Percentiles rank a stretch among this genome's conserved stretches.
Evolutionary conservation across 2,329 filamentous ascomycete genomes (phyloP).

Genomic region (Myriosclerotinia scirpicola): DNA sequence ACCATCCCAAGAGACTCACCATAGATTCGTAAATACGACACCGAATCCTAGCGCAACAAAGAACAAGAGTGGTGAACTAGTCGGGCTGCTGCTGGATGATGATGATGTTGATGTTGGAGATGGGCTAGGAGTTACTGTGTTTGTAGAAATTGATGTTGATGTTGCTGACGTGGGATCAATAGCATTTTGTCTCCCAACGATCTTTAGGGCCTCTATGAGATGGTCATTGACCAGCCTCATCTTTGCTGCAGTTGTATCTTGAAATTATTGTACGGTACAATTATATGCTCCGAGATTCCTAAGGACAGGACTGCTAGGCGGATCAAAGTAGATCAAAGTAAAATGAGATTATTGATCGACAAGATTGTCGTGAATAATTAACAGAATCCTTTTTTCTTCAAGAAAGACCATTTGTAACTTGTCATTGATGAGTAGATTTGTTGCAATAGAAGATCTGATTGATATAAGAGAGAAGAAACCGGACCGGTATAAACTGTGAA

Average conservation of each 20-base stretch:
- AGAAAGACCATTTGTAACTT: slow-evolving; percentile 10
- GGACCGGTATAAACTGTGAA: background rate
- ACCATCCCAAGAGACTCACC: slow-evolving; percentile 58
- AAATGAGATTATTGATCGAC: slow-evolving; percentile 12
- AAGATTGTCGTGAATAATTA: slow-evolving; percentile 16
- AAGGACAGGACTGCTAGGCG: background rate
- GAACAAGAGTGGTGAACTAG: slow-evolving; percentile 77
- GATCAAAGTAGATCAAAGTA: background rate
- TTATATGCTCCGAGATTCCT: background rate
- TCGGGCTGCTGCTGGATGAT: slow-evolving; percentile 45
- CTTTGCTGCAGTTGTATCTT: slow-evolving; percentile 14
- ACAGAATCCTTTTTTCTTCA: background rate
- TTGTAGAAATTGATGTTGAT: slow-evolving; percentile 18
- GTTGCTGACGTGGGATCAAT: slow-evolving; percentile 13
- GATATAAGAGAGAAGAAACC: background rate
- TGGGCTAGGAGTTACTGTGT: slow-evolving; percentile 20
- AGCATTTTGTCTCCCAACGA: slow-evolving; percentile 32
- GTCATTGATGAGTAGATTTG: background rate
- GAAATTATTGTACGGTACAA: background rate
- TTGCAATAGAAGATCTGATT: background rate
- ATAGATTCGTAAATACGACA: slow-evolving; percentile 97
- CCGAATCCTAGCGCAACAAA: slow-evolving; percentile 96
- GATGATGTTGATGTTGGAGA: slow-evolving; percentile 29
- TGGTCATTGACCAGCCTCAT: slow-evolving; percentile 35
- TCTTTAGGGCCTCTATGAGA: slow-evolving; percentile 34